These are phyloP conservation scores for Taiozyma sp. DNA, from an alignment of 1,139 yeast genomes.

Conservation along the genomic window DNA sequence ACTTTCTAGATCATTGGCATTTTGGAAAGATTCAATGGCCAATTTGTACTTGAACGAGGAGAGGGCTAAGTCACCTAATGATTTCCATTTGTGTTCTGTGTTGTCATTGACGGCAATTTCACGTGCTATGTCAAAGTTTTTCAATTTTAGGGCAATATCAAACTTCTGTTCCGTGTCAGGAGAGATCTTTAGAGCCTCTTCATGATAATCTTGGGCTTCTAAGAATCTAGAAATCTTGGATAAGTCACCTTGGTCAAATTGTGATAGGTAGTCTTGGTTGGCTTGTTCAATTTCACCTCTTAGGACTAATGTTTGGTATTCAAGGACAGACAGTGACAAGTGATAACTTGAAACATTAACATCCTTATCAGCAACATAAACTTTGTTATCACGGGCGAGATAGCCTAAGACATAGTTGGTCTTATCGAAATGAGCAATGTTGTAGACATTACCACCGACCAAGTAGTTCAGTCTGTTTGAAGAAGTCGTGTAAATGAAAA, in stretches of 20 bases:
- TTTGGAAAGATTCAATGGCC: constrained; percentile 76
- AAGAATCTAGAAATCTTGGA: constrained; percentile 85
- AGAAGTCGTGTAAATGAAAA: constrained; percentile 80
- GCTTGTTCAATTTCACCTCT: constrained; percentile 88
- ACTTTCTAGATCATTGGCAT: constrained; percentile 80
- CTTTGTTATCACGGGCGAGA: constrained; percentile 81
- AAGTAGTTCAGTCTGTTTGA: constrained; percentile 88
- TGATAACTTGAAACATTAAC: constrained; percentile 78
- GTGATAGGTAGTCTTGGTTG: constrained; percentile 55
- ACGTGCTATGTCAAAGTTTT: constrained; percentile 66
- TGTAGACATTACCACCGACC: constrained; percentile 91
- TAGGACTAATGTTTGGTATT: constrained; percentile 90
- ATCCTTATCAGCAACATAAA: constrained; percentile 88
- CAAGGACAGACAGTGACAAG: constrained; percentile 79
- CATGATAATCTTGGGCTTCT: constrained; percentile 84
- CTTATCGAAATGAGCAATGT: constrained; percentile 89
- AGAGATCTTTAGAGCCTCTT: constrained; percentile 77
- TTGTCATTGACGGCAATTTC: constrained; percentile 52
- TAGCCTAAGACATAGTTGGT: constrained; percentile 86
- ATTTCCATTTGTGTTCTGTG: constrained; percentile 80
- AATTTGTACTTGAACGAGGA: constrained; percentile 71
- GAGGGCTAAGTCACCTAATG: constrained; percentile 84
- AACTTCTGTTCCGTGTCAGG: constrained; percentile 84
- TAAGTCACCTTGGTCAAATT: constrained; percentile 59
- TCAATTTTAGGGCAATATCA: constrained; percentile 69